Percentiles rank a stretch among this genome's conserved stretches.
These are phyloP conservation scores for Cadophora gregata DNA, from an alignment of 2,329 filamentous ascomycete genomes.

Conservation along the genomic window DNA sequence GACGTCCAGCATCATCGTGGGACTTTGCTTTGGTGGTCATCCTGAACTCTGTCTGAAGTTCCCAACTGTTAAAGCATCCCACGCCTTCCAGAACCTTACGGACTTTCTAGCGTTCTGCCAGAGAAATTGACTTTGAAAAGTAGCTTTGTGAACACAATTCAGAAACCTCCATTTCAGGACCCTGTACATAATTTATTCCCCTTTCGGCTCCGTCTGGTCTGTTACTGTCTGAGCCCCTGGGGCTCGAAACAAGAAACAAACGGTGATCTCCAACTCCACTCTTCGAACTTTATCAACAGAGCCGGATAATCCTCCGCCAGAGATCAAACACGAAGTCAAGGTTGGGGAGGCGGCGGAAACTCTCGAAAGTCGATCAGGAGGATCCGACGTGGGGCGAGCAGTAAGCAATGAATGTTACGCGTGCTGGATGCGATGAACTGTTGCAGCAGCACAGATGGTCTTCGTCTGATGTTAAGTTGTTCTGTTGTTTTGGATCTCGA, in stretches of 20 bases:
- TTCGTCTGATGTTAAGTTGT: constrained; percentile 7
- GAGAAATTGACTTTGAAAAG: neutral
- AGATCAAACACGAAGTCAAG: neutral
- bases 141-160: neutral
- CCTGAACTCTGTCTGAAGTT: neutral
- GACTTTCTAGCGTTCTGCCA: neutral
- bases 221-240: neutral
- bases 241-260: constrained; percentile 13
- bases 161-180: neutral
- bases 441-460: neutral
- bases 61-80: neutral
- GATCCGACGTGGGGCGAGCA: neutral
- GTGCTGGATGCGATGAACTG: constrained; percentile 1
- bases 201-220: constrained; percentile 8
- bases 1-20: neutral
- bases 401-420: neutral
- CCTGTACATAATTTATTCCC: neutral
- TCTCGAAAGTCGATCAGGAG: constrained; percentile 1
- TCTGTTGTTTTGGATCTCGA: constrained; percentile 11
- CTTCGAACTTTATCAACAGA: neutral
- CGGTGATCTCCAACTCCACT: constrained; percentile 10
- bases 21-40: neutral
- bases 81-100: neutral
- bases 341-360: neutral
- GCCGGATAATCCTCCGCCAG: neutral